Base-by-base conservation (phyloP, 768 basidiomycete genomes). In the Trametes elegans region DNA sequence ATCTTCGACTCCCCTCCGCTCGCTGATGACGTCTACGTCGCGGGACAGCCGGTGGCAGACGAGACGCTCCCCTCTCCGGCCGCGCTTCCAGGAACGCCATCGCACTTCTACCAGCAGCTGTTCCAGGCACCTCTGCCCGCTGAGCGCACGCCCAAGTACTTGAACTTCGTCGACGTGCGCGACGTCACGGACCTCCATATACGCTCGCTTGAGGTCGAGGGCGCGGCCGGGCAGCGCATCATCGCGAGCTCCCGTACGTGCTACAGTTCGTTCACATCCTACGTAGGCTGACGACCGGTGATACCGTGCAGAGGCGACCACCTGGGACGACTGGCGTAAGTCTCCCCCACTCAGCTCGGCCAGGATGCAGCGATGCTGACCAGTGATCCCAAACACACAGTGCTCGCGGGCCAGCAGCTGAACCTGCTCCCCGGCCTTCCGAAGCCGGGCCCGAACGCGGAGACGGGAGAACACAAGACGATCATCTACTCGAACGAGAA, bases 161-260 rank as follows among this genome's bases (percentile, higher is more conserved):
- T 29, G 13, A 46, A 47, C 34, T 59, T 36, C 39, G 47, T 79
- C 34, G 79, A 83, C 50, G 81, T 83, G 7, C 76, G 81, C 6
- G 82, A 84, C 64, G 62, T 81, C 28, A 81, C 78, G 0, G 66
- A 70, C 13, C 81, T 78, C 0, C 85, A 85, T 61, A 73, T 75
- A 1, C 64, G 69, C 6, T 80, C 82, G 6, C 65, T 89, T 27
- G 74, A 76, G 50, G 76, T 74, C 43, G 71, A 74, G 29, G 74
- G 70, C 3, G 84, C 83, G 0, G 78, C 76, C 3, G 80, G 81
- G 0, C 73, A 87, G 53, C 71, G 85, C 28, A 77, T 87, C 60
- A 74, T 87, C 62, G 55, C 34, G 23, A 47, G 36, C 46, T 19
- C 32, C 16, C 16, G 46, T 47, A 24, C 21, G 46, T 47, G 18